Evolutionary conservation across 2,329 filamentous ascomycete genomes (phyloP).

Genomic region (Pyrenophora seminiperda): DNA sequence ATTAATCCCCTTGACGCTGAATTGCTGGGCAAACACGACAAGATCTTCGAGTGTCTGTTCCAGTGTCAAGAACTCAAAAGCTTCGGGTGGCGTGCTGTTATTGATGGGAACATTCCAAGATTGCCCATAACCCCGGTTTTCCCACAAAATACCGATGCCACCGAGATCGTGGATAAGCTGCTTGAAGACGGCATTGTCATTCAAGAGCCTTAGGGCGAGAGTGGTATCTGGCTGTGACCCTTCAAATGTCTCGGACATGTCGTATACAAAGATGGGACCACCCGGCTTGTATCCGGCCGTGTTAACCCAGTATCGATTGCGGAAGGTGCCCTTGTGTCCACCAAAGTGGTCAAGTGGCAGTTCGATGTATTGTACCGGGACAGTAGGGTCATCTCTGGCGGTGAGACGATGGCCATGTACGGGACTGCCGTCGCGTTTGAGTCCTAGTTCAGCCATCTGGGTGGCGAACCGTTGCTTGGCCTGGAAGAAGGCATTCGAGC

Average conservation of each 20-base stretch:
- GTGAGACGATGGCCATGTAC: slow-evolving; percentile 21
- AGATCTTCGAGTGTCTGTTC: too few species aligned
- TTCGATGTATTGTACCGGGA: slow-evolving; percentile 39
- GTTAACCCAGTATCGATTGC: slow-evolving; percentile 48
- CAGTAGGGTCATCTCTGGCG: slow-evolving; percentile 22
- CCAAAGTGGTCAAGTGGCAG: slow-evolving; percentile 48
- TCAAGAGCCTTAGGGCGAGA: slow-evolving; percentile 23
- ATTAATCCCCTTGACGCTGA: too few species aligned
- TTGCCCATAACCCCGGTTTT: too few species aligned
- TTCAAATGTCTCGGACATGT: slow-evolving; percentile 36
- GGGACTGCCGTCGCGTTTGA: slow-evolving; percentile 37
- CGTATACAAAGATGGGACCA: slow-evolving; percentile 48
- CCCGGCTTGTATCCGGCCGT: slow-evolving; percentile 43
- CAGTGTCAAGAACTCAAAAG: too few species aligned
- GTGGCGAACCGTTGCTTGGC: slow-evolving; percentile 29
- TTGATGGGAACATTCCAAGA: too few species aligned
- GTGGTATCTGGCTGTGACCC: too few species aligned
- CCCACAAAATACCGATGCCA: too few species aligned
- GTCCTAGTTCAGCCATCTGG: slow-evolving; percentile 41
- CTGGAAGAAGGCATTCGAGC: slow-evolving; percentile 27
- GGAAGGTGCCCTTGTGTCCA: slow-evolving; percentile 37
- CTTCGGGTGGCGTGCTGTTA: too few species aligned
- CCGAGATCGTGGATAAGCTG: too few species aligned
- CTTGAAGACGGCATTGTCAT: slow-evolving; percentile 12
- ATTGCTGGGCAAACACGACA: too few species aligned